These are phyloP conservation scores for Cryphonectria naterciae DNA, from an alignment of 2,329 filamentous ascomycete genomes.

Conservation along the genomic window DNA sequence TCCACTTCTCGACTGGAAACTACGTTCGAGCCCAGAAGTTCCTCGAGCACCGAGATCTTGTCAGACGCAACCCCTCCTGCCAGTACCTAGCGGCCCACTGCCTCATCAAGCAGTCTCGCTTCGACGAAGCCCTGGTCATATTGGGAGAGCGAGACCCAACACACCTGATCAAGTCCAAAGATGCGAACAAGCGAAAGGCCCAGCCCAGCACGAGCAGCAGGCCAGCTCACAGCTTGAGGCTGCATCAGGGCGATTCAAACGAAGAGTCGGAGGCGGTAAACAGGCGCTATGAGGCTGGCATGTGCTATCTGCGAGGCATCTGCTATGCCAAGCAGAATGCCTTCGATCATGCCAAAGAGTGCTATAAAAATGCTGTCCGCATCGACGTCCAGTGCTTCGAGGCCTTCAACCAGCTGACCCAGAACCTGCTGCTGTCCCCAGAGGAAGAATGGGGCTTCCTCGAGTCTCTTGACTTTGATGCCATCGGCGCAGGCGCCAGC, in stretches of 20 bases:
- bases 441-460: constrained; percentile 90
- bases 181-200: constrained; percentile 68
- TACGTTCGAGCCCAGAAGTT: constrained; percentile 90
- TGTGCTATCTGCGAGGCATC: constrained; percentile 92
- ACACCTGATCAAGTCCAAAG: constrained; percentile 72
- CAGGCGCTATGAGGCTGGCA: constrained; percentile 89
- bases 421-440: constrained; percentile 85
- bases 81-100: constrained; percentile 93
- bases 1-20: constrained; percentile 94
- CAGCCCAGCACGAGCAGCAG: constrained; percentile 52
- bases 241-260: constrained; percentile 11
- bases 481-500: constrained; percentile 66
- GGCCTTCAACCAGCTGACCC: constrained; percentile 96
- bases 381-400: constrained; percentile 99
- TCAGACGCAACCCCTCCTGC: constrained; percentile 81
- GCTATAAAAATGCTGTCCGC: constrained; percentile 94
- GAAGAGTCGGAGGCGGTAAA: constrained; percentile 61
- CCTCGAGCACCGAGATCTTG: constrained; percentile 80
- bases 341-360: constrained; percentile 95
- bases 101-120: constrained; percentile 87
- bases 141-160: constrained; percentile 94
- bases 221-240: constrained; percentile 22
- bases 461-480: constrained; percentile 87
- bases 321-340: constrained; percentile 98
- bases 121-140: constrained; percentile 82